Conservation (phyloP, 1,284 basidiomycete species). For the Volvariella volvacea region DNA sequence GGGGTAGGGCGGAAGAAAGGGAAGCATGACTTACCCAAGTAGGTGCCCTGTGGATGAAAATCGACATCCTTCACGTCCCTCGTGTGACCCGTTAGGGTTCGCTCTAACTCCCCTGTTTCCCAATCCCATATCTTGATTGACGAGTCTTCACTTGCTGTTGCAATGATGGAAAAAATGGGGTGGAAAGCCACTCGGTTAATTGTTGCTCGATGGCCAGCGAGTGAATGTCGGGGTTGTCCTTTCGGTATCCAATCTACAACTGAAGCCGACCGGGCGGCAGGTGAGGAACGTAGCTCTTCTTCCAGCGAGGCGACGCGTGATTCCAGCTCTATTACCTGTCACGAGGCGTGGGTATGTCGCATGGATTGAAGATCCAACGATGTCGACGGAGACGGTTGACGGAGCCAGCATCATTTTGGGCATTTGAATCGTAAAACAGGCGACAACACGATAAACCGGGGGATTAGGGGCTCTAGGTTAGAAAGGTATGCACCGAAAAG, state of each 20-base stretch:
- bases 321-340: slow-evolving; percentile 86
- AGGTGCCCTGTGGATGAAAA: slow-evolving; percentile 78
- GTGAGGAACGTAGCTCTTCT: slow-evolving; percentile 66
- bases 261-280: slow-evolving; percentile 46
- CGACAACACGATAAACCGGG: neutral
- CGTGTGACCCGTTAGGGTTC: slow-evolving; percentile 89
- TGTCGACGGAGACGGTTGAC: neutral
- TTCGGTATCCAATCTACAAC: slow-evolving; percentile 80
- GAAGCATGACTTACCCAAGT: slow-evolving; percentile 47
- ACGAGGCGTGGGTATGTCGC: too few species aligned
- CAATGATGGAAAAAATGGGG: slow-evolving; percentile 78
- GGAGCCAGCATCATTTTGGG: too few species aligned
- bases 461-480: neutral
- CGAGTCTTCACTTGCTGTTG: slow-evolving; percentile 82
- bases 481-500: neutral
- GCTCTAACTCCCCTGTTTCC: slow-evolving; percentile 90
- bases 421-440: too few species aligned
- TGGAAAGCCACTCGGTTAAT: slow-evolving; percentile 82
- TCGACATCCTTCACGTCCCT: slow-evolving; percentile 84
- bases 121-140: slow-evolving; percentile 94
- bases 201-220: slow-evolving; percentile 77
- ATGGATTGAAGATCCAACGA: slow-evolving; percentile 2
- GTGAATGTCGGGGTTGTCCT: slow-evolving; percentile 70
- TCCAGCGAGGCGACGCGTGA: slow-evolving; percentile 70
- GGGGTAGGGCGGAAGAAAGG: too few species aligned